Conservation (phyloP, 2,329 filamentous ascomycete genomes). For the Cordyceps militaris region DNA sequence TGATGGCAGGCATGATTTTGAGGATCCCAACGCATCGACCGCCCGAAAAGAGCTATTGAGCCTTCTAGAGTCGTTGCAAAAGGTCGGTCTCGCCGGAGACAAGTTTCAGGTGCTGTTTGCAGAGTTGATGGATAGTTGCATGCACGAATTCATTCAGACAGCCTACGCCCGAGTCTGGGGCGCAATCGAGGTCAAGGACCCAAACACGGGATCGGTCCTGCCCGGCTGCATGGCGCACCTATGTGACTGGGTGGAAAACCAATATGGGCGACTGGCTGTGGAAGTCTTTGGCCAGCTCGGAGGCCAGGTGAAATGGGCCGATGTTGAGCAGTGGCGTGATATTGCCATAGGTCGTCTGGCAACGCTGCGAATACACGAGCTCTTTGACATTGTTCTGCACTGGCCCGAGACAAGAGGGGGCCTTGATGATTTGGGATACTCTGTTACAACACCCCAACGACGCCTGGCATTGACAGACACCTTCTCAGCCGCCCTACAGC, state of each 20-base stretch:
- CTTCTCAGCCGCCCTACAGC: conserved; percentile 60
- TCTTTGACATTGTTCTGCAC: conserved; percentile 71
- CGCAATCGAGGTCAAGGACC: conserved; percentile 18
- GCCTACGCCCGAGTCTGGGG: conserved; percentile 59
- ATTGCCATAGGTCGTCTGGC: conserved; percentile 63
- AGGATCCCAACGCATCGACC: conserved; percentile 26
- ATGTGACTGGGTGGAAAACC: conserved; percentile 60
- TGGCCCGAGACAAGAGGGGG: conserved; percentile 69
- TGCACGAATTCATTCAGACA: conserved; percentile 55
- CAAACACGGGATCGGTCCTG: conserved; percentile 23
- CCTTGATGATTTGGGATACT: conserved; percentile 65
- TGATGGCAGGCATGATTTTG: conserved; percentile 15
- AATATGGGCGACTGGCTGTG: conserved; percentile 57
- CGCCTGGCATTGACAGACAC: conserved; percentile 63
- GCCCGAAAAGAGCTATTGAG: conserved; percentile 46
- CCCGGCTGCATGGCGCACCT: conserved; percentile 53
- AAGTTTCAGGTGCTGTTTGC: conserved; percentile 65
- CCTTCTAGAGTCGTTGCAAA: conserved; percentile 52
- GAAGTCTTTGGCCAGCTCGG: conserved; percentile 49
- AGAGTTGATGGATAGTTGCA: conserved; percentile 59
- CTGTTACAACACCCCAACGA: conserved; percentile 60
- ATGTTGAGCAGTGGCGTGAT: conserved; percentile 64
- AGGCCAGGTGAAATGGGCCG: conserved; percentile 40
- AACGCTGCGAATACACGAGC: conserved; percentile 58
- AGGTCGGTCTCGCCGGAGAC: conserved; percentile 62